phyloP scores from a whole-genome alignment of 371 early-diverging fungal species.

The Mortierella sp. region DNA sequence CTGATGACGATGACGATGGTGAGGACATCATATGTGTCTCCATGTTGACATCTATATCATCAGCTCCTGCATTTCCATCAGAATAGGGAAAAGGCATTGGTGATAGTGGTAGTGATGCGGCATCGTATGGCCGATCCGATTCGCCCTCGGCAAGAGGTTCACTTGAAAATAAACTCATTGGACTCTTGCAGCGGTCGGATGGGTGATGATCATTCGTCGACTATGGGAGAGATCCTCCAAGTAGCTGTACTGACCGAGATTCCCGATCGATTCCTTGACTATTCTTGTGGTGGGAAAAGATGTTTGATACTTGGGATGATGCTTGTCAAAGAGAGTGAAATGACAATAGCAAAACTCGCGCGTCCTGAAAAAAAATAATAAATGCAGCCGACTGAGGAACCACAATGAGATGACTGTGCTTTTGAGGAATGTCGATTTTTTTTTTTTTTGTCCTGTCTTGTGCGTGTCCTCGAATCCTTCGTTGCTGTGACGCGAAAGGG shows the following conservation, averaged over 20 bases:
- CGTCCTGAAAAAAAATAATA: neutral
- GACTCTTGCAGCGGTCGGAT: slow-evolving; percentile 16
- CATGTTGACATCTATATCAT: slow-evolving; percentile 5
- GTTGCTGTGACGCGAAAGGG: neutral
- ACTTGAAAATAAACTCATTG: slow-evolving; percentile 54
- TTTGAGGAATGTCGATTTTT: neutral
- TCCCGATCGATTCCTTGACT: neutral
- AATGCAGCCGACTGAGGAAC: neutral
- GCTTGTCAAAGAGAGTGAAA: neutral
- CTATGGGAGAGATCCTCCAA: slow-evolving; percentile 1
- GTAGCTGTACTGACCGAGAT: slow-evolving; percentile 1
- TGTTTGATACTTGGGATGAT: neutral
- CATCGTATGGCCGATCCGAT: slow-evolving; percentile 21
- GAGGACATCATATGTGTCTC: neutral
- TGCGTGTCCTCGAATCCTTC: slow-evolving; percentile 1
- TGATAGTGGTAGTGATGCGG: slow-evolving; percentile 22
- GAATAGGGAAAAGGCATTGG: slow-evolving; percentile 29
- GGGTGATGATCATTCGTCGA: slow-evolving; percentile 25
- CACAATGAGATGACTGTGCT: slow-evolving; percentile 1
- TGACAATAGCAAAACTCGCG: neutral
- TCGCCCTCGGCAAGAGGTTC: slow-evolving; percentile 47
- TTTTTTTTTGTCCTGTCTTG: neutral
- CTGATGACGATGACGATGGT: slow-evolving; percentile 15
- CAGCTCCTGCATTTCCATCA: neutral
- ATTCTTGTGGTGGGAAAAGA: neutral